A percentile compares a stretch with the other conserved stretches of the same genome.
Conservation (phyloP, 2,329 filamentous ascomycete genomes). For the Cladophialophora immunda region DNA sequence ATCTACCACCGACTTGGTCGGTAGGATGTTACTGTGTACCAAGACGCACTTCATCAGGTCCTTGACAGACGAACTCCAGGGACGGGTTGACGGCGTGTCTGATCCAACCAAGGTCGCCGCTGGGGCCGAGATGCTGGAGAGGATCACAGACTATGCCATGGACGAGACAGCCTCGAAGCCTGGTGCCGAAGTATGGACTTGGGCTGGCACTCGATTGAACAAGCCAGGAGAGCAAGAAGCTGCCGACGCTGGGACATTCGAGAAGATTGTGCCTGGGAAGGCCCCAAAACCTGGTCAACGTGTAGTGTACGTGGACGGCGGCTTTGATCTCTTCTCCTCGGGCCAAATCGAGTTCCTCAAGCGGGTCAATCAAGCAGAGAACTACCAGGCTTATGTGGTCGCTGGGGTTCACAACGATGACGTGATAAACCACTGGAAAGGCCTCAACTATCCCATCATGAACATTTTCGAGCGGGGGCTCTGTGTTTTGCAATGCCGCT, state of each 20-base stretch:
- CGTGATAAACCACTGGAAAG: conserved; percentile 96
- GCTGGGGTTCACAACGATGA: conserved; percentile 94
- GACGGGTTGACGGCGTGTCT: conserved; percentile 76
- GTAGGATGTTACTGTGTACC: conserved; percentile 96
- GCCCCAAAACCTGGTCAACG: conserved; percentile 78
- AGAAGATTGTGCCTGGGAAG: conserved; percentile 74
- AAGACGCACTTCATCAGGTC: conserved; percentile 90
- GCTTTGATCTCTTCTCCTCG: conserved; percentile 95
- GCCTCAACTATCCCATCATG: conserved; percentile 99
- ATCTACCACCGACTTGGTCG: conserved; percentile 96
- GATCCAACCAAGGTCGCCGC: conserved; percentile 70
- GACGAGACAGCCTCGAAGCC: conserved; percentile 81
- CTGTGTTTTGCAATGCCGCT: conserved; percentile 96
- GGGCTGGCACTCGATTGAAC: conserved; percentile 60
- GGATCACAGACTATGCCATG: conserved; percentile 85
- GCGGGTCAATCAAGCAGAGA: conserved; percentile 71
- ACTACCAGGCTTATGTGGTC: conserved; percentile 80
- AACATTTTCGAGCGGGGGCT: conserved; percentile 97
- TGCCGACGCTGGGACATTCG: conserved; percentile 72
- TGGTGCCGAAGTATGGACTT: conserved; percentile 86
- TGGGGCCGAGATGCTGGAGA: conserved; percentile 75
- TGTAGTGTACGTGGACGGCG: conserved; percentile 93
- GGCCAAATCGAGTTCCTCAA: conserved; percentile 96
- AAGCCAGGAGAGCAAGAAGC: conserved; percentile 46
- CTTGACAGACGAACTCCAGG: conserved; percentile 72